A percentile compares a stretch with the other conserved stretches of the same genome.
Evolutionary conservation across 2,329 filamentous ascomycete genomes (phyloP).

Genomic region (Verticillium longisporum): DNA sequence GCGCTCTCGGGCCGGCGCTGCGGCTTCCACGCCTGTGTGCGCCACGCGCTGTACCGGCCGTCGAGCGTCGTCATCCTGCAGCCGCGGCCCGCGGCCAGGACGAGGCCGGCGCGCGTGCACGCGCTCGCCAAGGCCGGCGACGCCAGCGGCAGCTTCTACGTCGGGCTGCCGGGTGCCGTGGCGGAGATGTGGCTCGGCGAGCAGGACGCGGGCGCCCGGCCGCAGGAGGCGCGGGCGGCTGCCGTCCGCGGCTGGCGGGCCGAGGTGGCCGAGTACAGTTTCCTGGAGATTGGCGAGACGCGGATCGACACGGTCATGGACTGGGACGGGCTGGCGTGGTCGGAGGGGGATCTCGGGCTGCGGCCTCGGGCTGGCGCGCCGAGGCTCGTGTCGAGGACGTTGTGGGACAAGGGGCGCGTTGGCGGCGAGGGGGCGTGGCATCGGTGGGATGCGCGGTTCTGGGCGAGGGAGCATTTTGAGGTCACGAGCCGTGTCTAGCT

Average conservation of each 20-base stretch:
- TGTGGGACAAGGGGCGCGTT: not conserved
- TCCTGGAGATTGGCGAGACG: slow-evolving; percentile 5
- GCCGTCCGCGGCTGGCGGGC: slow-evolving; percentile 7
- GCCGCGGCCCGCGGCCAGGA: slow-evolving; percentile 18
- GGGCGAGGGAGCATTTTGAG: not conserved
- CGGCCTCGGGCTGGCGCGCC: not conserved
- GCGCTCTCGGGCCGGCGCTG: slow-evolving; percentile 25
- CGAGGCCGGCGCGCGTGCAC: slow-evolving; percentile 28
- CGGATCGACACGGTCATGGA: not conserved
- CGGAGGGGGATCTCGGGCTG: not conserved
- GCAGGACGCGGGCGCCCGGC: not conserved
- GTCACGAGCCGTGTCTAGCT: too few relatives aligned
- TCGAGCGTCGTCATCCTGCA: slow-evolving; percentile 39
- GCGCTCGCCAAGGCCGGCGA: slow-evolving; percentile 41
- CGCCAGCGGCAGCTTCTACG: slow-evolving; percentile 39
- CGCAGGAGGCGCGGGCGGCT: slow-evolving; percentile 3
- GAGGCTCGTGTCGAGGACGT: not conserved
- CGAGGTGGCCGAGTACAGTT: slow-evolving; percentile 9
- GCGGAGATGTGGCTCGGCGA: slow-evolving; percentile 27
- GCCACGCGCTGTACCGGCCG: slow-evolving; percentile 36
- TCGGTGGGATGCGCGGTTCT: slow-evolving; percentile 1
- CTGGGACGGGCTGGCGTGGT: not conserved
- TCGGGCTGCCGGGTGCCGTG: slow-evolving; percentile 39
- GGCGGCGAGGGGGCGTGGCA: not conserved
- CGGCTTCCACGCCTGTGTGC: slow-evolving; percentile 40